A percentile compares a stretch with the other conserved stretches of the same genome.
Conservation (phyloP, 2,329 filamentous ascomycete species). For the Aspergillus terreus region DNA sequence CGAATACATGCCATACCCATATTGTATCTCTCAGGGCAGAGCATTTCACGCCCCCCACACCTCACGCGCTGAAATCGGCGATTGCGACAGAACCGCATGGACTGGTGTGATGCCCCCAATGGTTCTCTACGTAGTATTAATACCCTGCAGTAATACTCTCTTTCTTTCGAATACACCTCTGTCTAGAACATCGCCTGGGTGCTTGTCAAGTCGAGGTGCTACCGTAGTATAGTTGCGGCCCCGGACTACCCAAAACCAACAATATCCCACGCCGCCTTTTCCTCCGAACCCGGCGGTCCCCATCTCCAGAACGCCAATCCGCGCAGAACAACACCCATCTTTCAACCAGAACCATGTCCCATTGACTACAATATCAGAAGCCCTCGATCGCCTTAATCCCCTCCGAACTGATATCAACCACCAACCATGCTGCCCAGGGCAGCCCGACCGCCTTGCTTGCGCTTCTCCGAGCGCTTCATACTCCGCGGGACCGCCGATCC, state of each 20-base stretch:
- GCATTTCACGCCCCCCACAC: not conserved
- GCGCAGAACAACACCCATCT: slow-evolving; percentile 12
- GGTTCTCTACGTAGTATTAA: not conserved
- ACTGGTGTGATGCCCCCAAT: not conserved
- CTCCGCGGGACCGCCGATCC: slow-evolving; percentile 22
- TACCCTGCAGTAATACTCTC: not conserved
- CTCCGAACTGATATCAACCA: slow-evolving; percentile 8
- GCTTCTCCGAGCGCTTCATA: slow-evolving; percentile 25
- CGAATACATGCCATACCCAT: too few species aligned
- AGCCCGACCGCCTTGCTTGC: slow-evolving; percentile 32
- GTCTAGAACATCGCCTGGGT: too few species aligned
- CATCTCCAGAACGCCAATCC: slow-evolving; percentile 20
- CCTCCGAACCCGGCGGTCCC: slow-evolving; percentile 34
- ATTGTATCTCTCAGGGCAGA: not conserved
- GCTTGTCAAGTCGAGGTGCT: too few species aligned
- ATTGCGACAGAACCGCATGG: slow-evolving; percentile 24
- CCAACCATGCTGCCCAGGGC: slow-evolving; percentile 37
- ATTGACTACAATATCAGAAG: slow-evolving; percentile 12
- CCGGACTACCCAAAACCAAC: too few species aligned
- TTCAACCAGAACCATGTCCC: slow-evolving; percentile 18
- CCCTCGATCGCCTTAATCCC: not conserved
- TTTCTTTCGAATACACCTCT: too few species aligned
- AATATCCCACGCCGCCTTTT: slow-evolving; percentile 15
- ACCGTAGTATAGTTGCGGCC: too few species aligned
- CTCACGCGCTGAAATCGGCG: slow-evolving; percentile 5